These are phyloP conservation scores for Triticum timopheevii DNA, from an alignment of 176 grass and related monocot species.

Conservation along the genomic window DNA sequence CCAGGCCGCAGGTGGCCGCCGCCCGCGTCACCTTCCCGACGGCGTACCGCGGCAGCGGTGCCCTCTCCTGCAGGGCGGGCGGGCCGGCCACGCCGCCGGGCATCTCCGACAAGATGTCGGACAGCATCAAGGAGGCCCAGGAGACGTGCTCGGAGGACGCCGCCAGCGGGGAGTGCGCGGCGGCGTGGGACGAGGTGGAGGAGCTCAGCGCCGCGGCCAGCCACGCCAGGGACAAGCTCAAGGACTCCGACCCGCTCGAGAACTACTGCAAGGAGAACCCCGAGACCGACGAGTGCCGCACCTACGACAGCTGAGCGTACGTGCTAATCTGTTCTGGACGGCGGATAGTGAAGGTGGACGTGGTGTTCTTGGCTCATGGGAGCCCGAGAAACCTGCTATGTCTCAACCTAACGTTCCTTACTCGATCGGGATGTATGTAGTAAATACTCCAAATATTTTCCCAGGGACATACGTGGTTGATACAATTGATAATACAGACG, in stretches of 20 bases:
- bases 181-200: constrained; percentile 75
- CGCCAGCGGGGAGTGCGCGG: constrained; percentile 61
- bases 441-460: too few species aligned
- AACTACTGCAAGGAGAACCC: constrained; percentile 93
- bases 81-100: constrained; percentile 58
- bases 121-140: constrained; percentile 92
- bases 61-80: constrained; percentile 40
- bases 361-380: too few species aligned
- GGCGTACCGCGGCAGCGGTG: background rate
- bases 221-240: constrained; percentile 85
- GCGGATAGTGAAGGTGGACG: background rate
- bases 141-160: constrained; percentile 55
- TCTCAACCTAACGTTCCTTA: too few species aligned
- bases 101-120: constrained; percentile 79
- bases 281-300: constrained; percentile 83
- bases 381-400: too few species aligned
- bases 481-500: too few species aligned
- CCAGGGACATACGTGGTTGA: too few species aligned
- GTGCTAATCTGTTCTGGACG: background rate
- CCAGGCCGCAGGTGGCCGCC: constrained; percentile 16
- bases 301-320: constrained; percentile 63
- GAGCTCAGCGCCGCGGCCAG: constrained; percentile 57
- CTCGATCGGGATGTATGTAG: too few species aligned
- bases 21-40: constrained; percentile 14
- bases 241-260: constrained; percentile 76